Conservation (phyloP, 1,284 basidiomycete species). For the Leucoagaricus sp. region DNA sequence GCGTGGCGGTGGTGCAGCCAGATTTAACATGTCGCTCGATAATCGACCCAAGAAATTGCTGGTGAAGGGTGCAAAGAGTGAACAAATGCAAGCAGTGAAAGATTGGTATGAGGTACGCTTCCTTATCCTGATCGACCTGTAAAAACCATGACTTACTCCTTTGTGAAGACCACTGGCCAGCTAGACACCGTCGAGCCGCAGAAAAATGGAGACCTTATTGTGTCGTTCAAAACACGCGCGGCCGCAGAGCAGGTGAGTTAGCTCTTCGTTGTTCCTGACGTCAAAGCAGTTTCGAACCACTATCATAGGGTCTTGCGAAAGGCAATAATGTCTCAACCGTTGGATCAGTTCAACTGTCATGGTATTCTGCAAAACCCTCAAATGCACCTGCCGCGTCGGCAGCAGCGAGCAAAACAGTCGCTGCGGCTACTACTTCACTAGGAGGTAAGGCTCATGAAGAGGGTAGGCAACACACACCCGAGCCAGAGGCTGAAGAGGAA, state of each 20-base stretch:
- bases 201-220: conserved; percentile 58
- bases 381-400: conserved; percentile 16
- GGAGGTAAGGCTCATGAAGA: background rate
- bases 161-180: conserved; percentile 59
- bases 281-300: conserved; percentile 9
- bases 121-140: no score
- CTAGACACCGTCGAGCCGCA: conserved; percentile 59
- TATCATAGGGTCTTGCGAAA: conserved; percentile 62
- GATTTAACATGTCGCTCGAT: conserved; percentile 83
- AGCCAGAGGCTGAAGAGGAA: conserved; percentile 16
- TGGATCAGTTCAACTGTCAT: conserved; percentile 64
- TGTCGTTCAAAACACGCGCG: conserved; percentile 66
- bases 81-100: conserved; percentile 60
- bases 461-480: background rate
- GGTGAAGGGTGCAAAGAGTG: conserved; percentile 66
- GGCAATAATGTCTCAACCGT: conserved; percentile 62
- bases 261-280: conserved; percentile 6
- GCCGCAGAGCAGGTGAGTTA: conserved; percentile 74
- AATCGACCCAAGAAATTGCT: conserved; percentile 85
- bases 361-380: conserved; percentile 50
- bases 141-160: conserved; percentile 2
- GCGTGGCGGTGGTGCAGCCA: conserved; percentile 52
- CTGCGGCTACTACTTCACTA: background rate
- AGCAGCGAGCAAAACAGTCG: conserved; percentile 15
- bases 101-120: conserved; percentile 86